Conservation (phyloP, 495 filamentous ascomycete genomes). For the Hypoxylon cercidicola region DNA sequence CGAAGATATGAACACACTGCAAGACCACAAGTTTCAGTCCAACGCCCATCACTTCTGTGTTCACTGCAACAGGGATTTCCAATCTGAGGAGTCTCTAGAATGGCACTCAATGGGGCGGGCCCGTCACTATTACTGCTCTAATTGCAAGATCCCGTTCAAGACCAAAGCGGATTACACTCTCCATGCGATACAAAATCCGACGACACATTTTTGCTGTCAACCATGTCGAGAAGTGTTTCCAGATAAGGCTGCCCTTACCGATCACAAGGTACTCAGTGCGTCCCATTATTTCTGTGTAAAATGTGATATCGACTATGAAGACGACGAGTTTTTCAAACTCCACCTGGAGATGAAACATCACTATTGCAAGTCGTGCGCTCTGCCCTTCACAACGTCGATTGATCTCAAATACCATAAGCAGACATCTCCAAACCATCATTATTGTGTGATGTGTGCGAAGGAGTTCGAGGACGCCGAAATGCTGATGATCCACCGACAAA, state of each 20-base stretch:
- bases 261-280: not conserved
- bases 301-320: slow-evolving; percentile 1
- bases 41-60: slow-evolving; percentile 6
- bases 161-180: not conserved
- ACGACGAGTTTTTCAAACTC: not conserved
- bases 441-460: slow-evolving; percentile 4
- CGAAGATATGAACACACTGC: not conserved
- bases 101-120: not conserved
- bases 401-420: not conserved
- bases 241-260: not conserved
- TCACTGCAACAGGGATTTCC: not conserved
- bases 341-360: slow-evolving; percentile 1
- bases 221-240: slow-evolving; percentile 5
- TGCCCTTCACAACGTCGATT: not conserved
- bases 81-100: not conserved
- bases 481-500: not conserved
- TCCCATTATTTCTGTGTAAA: slow-evolving; percentile 9
- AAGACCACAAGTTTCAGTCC: slow-evolving; percentile 9
- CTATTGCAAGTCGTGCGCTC: slow-evolving; percentile 4
- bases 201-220: slow-evolving; percentile 2
- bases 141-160: slow-evolving; percentile 2
- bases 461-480: not conserved
- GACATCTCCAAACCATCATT: not conserved
- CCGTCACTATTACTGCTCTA: slow-evolving; percentile 8
- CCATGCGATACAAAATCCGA: not conserved